These are phyloP conservation scores for Annulohypoxylon maeteangense DNA, from an alignment of 495 filamentous ascomycete species.

Conservation along the genomic window DNA sequence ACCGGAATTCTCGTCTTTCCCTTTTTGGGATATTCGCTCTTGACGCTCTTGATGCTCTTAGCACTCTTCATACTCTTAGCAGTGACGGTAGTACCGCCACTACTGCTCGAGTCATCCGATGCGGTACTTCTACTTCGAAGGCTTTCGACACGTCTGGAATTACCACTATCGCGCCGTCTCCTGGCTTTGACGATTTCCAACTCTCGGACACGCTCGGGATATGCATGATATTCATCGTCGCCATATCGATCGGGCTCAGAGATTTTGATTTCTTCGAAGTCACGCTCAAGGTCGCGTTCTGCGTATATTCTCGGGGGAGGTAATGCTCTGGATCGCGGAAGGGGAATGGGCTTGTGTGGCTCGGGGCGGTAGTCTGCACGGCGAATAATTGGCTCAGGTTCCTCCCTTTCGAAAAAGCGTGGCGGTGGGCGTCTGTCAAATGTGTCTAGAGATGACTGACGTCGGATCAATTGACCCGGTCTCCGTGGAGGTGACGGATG, in stretches of 20 bases:
- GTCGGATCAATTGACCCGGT: slow-evolving; percentile 49
- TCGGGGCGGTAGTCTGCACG: slow-evolving; percentile 58
- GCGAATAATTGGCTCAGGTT: slow-evolving; percentile 56
- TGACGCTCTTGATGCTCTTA: slow-evolving; percentile 53
- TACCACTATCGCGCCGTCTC: slow-evolving; percentile 49
- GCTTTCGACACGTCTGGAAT: slow-evolving; percentile 40
- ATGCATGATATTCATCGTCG: slow-evolving; percentile 72
- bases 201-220: slow-evolving; percentile 65
- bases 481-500: slow-evolving; percentile 50
- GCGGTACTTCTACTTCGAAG: slow-evolving; percentile 51
- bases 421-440: slow-evolving; percentile 62
- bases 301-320: slow-evolving; percentile 62
- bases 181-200: slow-evolving; percentile 58
- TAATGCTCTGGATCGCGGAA: slow-evolving; percentile 59
- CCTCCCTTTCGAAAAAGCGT: slow-evolving; percentile 60
- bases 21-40: slow-evolving; percentile 76
- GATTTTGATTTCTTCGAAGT: slow-evolving; percentile 71
- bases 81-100: slow-evolving; percentile 50
- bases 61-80: slow-evolving; percentile 31
- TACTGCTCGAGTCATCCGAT: slow-evolving; percentile 58
- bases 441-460: slow-evolving; percentile 60
- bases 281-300: slow-evolving; percentile 62
- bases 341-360: slow-evolving; percentile 63
- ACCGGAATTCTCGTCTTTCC: slow-evolving; percentile 89
- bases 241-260: slow-evolving; percentile 73